Evolutionary conservation across 176 grass and related monocot genomes (phyloP).

Genomic region (Lolium multiflorum): DNA sequence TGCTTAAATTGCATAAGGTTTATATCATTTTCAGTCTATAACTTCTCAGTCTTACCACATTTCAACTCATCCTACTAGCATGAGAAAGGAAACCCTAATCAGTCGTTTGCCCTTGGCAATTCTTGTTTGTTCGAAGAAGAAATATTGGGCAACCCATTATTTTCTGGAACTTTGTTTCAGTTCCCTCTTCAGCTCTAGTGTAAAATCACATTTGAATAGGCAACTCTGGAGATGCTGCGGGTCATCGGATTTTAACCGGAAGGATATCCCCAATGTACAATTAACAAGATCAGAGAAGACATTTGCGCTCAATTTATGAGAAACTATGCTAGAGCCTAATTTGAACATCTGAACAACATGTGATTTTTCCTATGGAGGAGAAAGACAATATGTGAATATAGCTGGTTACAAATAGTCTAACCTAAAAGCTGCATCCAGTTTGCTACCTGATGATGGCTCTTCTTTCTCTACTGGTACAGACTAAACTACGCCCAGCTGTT

Average conservation of each 20-base stretch:
- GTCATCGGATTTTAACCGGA: neutral
- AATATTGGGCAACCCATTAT: too few relatives aligned
- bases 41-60: neutral
- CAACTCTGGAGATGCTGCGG: neutral
- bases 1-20: too few relatives aligned
- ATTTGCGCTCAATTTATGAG: neutral
- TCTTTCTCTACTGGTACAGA: conserved; percentile 39
- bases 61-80: neutral
- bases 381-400: neutral
- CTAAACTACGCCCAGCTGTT: conserved; percentile 49
- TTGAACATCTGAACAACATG: neutral
- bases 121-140: too few relatives aligned
- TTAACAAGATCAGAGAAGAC: neutral
- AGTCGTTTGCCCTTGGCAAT: too few relatives aligned
- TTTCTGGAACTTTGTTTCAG: too few relatives aligned
- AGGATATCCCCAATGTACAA: neutral
- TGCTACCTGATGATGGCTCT: conserved; percentile 26
- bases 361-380: neutral
- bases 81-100: too few relatives aligned
- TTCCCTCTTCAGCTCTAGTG: too few relatives aligned
- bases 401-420: conserved; percentile 6
- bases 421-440: neutral
- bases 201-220: neutral
- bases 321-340: neutral
- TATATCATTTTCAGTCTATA: too few relatives aligned